Base-by-base conservation (phyloP, 129 eudicot species). In the Arctium lappa region DNA sequence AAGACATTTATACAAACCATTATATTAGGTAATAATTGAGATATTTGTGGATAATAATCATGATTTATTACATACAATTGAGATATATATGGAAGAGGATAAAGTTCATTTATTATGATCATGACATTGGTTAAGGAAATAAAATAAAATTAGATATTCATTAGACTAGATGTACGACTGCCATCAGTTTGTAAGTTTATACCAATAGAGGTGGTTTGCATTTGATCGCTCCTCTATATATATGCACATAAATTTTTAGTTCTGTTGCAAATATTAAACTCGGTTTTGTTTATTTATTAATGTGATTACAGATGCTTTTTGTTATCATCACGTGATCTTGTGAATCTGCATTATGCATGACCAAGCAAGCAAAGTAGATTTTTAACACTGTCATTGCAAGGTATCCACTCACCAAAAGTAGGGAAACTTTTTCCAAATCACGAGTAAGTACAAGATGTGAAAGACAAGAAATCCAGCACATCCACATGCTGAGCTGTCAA, bases 381-480 rank as follows among this genome's bases (percentile, higher is more conserved):
- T 72, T 33, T 18, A 77, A 70, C 48, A 29, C 76, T 72, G 32
- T 22, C 27, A 71, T 70, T 56, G 73, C 63, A 83, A 77, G 79
- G 63, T 44, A 8, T 44, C 50, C 72, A 77, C 72, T 79, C 60
- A 77, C 37, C 68, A 50, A 77, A 77, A 53, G 82, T 12, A 44
- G 13, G 33, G n/a, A 5, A 10, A 68, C 82, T 38, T 84, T 78
- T 78, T 38, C 33, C 7, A 53, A 34, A 27, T 80, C 84, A 80
- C 78, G n/a, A 36, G 15, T 8, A 72, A 22, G 9, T 60, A 78
- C 39, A 78, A 78, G 30, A 78, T 78, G 83, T 84, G 87, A 60
- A 78, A 22, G 8, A 62, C 70, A 78, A 78, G 80, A 15, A 60
- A 79, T 72, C 83, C 87, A 84, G 60, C 80, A 62, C 82, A 84